Conservation (phyloP, 768 basidiomycete genomes). For the Tylopilus balloui region DNA sequence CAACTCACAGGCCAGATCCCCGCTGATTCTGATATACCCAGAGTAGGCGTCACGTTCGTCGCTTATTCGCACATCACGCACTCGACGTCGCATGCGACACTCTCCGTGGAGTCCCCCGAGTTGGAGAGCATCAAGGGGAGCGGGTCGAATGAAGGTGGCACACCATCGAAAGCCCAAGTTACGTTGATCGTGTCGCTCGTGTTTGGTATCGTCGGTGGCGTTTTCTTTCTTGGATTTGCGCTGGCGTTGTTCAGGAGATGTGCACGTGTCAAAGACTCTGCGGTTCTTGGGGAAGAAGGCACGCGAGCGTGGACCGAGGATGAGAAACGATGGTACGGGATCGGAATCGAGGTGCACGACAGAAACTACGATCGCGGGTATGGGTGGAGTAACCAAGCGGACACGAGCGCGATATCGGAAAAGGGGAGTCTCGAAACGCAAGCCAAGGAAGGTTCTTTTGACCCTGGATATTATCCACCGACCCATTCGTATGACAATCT, state of each 20-base stretch:
- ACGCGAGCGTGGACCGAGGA: slow-evolving; percentile 54
- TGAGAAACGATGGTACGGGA: slow-evolving; percentile 68
- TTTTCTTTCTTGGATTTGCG: slow-evolving; percentile 50
- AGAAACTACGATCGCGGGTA: slow-evolving; percentile 23
- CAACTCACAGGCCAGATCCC: slow-evolving; percentile 58
- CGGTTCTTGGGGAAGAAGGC: slow-evolving; percentile 56
- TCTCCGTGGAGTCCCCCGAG: slow-evolving; percentile 46
- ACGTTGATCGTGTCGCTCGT: slow-evolving; percentile 57
- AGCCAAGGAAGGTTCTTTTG: slow-evolving; percentile 15
- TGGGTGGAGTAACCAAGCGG: slow-evolving; percentile 29
- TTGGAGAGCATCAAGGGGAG: slow-evolving; percentile 35
- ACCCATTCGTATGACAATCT: slow-evolving; percentile 22
- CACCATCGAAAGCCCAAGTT: slow-evolving; percentile 44
- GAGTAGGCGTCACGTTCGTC: slow-evolving; percentile 54
- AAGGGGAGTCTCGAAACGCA: slow-evolving; percentile 31
- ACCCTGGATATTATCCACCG: slow-evolving; percentile 16
- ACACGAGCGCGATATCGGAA: slow-evolving; percentile 26
- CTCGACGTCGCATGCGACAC: slow-evolving; percentile 63
- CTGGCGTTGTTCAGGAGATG: slow-evolving; percentile 54
- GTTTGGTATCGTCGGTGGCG: slow-evolving; percentile 58
- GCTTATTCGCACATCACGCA: slow-evolving; percentile 65
- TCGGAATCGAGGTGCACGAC: slow-evolving; percentile 32
- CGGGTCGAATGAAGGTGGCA: slow-evolving; percentile 35
- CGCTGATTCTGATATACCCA: slow-evolving; percentile 35
- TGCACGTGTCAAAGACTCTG: slow-evolving; percentile 56